These are phyloP conservation scores for Boletales sp. DNA, from an alignment of 768 basidiomycete genomes.

Conservation along the genomic window DNA sequence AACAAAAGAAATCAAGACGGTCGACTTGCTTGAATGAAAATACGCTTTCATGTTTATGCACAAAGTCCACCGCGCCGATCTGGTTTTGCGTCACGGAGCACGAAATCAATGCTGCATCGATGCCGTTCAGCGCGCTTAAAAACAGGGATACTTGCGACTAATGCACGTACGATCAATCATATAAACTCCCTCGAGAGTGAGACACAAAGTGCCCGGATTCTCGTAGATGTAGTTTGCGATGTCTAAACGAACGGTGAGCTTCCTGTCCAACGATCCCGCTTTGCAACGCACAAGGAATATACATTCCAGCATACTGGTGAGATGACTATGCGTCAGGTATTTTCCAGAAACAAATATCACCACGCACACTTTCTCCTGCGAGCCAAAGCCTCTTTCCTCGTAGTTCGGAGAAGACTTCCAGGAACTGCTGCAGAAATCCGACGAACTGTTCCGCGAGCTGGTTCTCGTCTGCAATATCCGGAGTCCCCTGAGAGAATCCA, in stretches of 20 bases:
- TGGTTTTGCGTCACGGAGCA: constrained; percentile 63
- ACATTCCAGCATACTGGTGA: constrained; percentile 67
- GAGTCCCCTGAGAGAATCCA: constrained; percentile 70
- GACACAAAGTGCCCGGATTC: constrained; percentile 47
- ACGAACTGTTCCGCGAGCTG: constrained; percentile 54
- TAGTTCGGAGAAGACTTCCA: constrained; percentile 69
- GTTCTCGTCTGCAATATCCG: constrained; percentile 56
- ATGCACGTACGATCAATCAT: constrained; percentile 61
- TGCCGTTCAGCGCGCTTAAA: neutral
- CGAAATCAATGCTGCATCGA: constrained; percentile 46
- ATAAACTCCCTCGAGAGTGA: constrained; percentile 69
- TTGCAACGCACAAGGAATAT: constrained; percentile 49
- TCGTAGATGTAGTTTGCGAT: constrained; percentile 73
- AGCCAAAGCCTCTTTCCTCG: constrained; percentile 70
- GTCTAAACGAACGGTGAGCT: constrained; percentile 38
- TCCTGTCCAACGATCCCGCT: neutral
- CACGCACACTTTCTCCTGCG: constrained; percentile 69
- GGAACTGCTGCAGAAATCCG: constrained; percentile 69
- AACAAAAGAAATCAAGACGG: constrained; percentile 10
- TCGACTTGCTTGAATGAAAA: constrained; percentile 63
- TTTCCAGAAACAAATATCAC: neutral
- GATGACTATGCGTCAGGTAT: neutral
- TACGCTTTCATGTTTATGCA: constrained; percentile 65
- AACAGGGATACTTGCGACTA: neutral
- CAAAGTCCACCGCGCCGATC: constrained; percentile 71